Evolutionary conservation across 352 stramenopile species (phyloP).

Genomic region (Phytophthora boehmeriae): DNA sequence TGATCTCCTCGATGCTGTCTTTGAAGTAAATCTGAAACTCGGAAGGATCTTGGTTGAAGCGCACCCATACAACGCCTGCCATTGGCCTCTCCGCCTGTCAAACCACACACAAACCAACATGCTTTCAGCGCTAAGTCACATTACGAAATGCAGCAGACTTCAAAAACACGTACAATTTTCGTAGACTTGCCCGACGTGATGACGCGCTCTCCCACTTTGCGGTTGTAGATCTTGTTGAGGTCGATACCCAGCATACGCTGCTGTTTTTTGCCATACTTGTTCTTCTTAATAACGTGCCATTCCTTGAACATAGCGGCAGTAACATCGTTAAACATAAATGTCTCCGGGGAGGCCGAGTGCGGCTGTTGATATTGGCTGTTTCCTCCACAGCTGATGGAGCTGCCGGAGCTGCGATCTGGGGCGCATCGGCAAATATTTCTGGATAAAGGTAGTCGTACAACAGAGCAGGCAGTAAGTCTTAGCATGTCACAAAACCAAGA

Average conservation of each 20-base stretch:
- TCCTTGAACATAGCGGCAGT: slow-evolving; percentile 91
- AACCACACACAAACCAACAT: slow-evolving; percentile 3
- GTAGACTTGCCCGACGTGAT: slow-evolving; percentile 90
- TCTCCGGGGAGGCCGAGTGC: slow-evolving; percentile 79
- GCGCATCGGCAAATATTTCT: slow-evolving; percentile 89
- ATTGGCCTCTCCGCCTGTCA: slow-evolving; percentile 82
- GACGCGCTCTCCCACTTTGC: slow-evolving; percentile 89
- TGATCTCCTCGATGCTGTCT: slow-evolving; percentile 87
- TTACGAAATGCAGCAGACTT: not conserved
- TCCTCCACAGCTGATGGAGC: slow-evolving; percentile 74
- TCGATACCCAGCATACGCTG: slow-evolving; percentile 89
- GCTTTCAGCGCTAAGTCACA: not conserved
- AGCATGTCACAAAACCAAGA: not conserved
- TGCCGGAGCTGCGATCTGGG: slow-evolving; percentile 64
- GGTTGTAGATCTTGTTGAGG: slow-evolving; percentile 91
- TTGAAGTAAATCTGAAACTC: slow-evolving; percentile 92
- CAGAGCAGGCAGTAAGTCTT: slow-evolving; percentile 7
- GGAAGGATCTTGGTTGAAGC: slow-evolving; percentile 84
- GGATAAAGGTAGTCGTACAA: slow-evolving; percentile 9
- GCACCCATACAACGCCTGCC: slow-evolving; percentile 85
- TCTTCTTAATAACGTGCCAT: slow-evolving; percentile 92
- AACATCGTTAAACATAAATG: slow-evolving; percentile 93
- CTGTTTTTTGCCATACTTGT: slow-evolving; percentile 91
- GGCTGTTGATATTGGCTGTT: slow-evolving; percentile 65
- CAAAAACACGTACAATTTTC: slow-evolving; percentile 77